Conservation (phyloP, 2,329 filamentous ascomycete species). For the Ampelomyces quisqualis region DNA sequence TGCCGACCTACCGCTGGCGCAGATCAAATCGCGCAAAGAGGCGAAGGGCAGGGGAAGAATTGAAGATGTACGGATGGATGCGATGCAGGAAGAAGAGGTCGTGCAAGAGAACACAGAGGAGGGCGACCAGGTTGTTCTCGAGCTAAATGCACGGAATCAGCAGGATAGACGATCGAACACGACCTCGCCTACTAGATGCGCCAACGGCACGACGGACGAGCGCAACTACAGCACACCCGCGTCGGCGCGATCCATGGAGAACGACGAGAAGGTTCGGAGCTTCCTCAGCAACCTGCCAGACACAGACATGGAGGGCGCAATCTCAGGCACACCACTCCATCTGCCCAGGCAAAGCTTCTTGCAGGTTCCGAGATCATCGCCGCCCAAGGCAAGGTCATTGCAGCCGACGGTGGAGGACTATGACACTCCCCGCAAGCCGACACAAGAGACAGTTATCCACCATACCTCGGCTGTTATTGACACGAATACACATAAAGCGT, state of each 20-base stretch:
- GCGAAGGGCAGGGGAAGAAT: constrained; percentile 19
- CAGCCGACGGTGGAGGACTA: constrained; percentile 42
- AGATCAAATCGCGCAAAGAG: constrained; percentile 39
- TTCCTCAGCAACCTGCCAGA: constrained; percentile 43
- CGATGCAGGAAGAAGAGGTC: constrained; percentile 11
- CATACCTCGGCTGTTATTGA: constrained; percentile 21
- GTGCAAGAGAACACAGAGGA: constrained; percentile 19
- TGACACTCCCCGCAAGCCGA: constrained; percentile 41
- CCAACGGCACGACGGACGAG: constrained; percentile 26
- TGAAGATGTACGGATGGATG: constrained; percentile 21
- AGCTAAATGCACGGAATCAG: constrained; percentile 14
- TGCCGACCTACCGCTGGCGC: constrained; percentile 31
- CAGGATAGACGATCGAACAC: constrained; percentile 4
- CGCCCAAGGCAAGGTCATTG: constrained; percentile 34
- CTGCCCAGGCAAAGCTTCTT: constrained; percentile 28
- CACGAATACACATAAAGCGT: constrained; percentile 11
- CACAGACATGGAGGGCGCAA: constrained; percentile 32
- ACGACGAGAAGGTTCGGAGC: constrained; percentile 43
- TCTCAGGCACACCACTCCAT: constrained; percentile 30
- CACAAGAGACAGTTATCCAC: constrained; percentile 39
- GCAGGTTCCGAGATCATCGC: constrained; percentile 28
- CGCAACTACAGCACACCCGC: constrained; percentile 22
- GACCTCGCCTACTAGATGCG: constrained; percentile 26
- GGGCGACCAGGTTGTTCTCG: constrained; percentile 21
- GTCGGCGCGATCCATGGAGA: constrained; percentile 40